Conservation (phyloP, 1,284 basidiomycete species). For the Trametes versicolor region DNA sequence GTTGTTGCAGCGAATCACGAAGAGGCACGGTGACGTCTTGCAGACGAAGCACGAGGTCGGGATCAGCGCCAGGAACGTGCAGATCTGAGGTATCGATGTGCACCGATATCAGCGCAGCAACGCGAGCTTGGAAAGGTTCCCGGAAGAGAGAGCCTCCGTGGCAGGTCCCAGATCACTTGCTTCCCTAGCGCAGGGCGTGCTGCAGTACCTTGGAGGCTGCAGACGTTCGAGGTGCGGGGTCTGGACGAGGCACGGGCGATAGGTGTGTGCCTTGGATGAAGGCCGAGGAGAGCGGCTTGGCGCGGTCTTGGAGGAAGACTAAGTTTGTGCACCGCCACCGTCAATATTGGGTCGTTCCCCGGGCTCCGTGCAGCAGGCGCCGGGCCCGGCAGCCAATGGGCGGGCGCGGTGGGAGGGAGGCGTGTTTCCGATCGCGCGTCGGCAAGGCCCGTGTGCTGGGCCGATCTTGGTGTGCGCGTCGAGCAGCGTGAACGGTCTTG, state of each 20-base stretch:
- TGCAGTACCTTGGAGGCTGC: background rate
- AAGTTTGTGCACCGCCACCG: conserved; percentile 5
- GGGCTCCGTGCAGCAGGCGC: background rate
- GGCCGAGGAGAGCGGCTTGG: conserved; percentile 1
- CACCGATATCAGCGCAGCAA: conserved; percentile 12
- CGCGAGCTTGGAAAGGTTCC: background rate
- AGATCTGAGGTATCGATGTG: conserved; percentile 7
- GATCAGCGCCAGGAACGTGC: conserved; percentile 17
- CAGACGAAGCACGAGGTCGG: background rate
- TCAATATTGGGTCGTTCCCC: background rate
- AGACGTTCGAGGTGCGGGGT: background rate
- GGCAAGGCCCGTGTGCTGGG: background rate
- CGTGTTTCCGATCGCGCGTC: conserved; percentile 22
- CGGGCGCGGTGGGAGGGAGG: background rate
- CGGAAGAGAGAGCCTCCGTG: background rate
- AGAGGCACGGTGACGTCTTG: background rate
- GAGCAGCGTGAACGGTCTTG: background rate
- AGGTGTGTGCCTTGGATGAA: background rate
- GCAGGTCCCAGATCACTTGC: conserved; percentile 1
- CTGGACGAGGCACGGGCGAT: background rate
- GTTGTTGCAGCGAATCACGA: background rate
- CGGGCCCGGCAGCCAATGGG: conserved; percentile 2
- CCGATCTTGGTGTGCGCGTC: no score
- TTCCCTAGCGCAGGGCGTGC: background rate
- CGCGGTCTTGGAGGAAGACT: background rate